Percentiles rank a stretch among this genome's conserved stretches.
phyloP scores from a whole-genome alignment of 768 basidiomycete species.

The Mycena venus region DNA sequence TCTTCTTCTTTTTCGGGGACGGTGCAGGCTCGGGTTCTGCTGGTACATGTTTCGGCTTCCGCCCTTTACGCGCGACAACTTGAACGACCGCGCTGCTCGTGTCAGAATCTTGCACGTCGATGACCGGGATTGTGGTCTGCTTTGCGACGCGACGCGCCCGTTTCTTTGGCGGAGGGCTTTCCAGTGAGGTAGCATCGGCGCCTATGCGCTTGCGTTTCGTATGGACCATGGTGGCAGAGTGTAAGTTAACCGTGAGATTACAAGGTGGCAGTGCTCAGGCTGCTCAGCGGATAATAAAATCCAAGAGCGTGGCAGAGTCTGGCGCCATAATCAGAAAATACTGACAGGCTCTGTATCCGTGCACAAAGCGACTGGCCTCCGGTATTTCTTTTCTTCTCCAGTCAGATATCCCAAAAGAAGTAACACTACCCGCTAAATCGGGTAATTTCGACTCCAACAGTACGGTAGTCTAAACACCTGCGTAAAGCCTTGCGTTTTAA shows the following conservation, averaged over 20 bases:
- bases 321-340: too few relatives aligned
- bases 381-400: too few relatives aligned
- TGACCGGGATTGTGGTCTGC: background rate
- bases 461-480: too few relatives aligned
- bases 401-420: too few relatives aligned
- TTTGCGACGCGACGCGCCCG: conserved; percentile 18
- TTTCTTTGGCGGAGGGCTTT: conserved; percentile 16
- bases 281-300: too few relatives aligned
- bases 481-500: too few relatives aligned
- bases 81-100: background rate
- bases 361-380: too few relatives aligned
- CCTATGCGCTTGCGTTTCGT: conserved; percentile 19
- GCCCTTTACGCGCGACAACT: background rate
- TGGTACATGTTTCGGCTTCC: background rate
- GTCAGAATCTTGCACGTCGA: conserved; percentile 14
- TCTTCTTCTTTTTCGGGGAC: background rate
- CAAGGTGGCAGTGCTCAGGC: too few relatives aligned
- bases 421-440: too few relatives aligned
- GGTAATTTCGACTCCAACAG: too few relatives aligned
- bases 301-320: too few relatives aligned
- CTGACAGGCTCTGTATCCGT: too few relatives aligned
- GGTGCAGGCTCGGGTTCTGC: background rate
- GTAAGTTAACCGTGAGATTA: background rate
- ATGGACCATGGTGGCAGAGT: background rate
- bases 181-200: background rate